These are phyloP conservation scores for Pythium graminicola DNA, from an alignment of 352 stramenopile genomes.

Conservation along the genomic window DNA sequence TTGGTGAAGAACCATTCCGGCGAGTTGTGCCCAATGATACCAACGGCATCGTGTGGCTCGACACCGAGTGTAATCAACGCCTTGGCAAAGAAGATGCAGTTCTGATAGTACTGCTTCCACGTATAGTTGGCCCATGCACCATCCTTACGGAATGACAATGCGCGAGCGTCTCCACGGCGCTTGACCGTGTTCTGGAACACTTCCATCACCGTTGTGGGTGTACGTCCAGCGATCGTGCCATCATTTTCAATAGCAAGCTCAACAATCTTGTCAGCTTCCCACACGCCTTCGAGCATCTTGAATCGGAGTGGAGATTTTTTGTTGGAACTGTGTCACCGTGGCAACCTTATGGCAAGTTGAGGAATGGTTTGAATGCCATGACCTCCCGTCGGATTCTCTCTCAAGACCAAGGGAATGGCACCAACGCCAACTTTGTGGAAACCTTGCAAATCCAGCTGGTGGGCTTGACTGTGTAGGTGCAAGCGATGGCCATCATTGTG, in stretches of 20 bases:
- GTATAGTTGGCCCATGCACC: constrained; percentile 63
- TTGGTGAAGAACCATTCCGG: constrained; percentile 92
- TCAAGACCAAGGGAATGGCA: no score
- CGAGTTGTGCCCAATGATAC: constrained; percentile 89
- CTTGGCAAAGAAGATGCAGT: constrained; percentile 76
- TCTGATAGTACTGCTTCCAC: constrained; percentile 76
- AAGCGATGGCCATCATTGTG: no score
- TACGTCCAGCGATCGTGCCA: no score
- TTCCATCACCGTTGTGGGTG: constrained; percentile 48
- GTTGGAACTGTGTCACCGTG: no score
- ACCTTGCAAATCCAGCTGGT: no score
- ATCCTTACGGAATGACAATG: constrained; percentile 63
- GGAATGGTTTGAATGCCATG: no score
- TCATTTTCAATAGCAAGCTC: constrained; percentile 27
- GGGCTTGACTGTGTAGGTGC: no score
- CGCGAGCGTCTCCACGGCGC: constrained; percentile 45
- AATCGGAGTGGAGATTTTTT: neutral
- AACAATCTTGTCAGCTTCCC: constrained; percentile 25
- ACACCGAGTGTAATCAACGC: constrained; percentile 63
- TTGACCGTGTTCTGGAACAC: constrained; percentile 56
- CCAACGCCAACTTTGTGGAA: no score
- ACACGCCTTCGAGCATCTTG: constrained; percentile 17
- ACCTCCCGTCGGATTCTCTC: no score
- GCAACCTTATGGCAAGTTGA: constrained; percentile 11
- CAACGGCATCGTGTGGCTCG: constrained; percentile 69